Conservation (phyloP, 1,284 basidiomycete species). For the Phellopilus nigrolimitatus region DNA sequence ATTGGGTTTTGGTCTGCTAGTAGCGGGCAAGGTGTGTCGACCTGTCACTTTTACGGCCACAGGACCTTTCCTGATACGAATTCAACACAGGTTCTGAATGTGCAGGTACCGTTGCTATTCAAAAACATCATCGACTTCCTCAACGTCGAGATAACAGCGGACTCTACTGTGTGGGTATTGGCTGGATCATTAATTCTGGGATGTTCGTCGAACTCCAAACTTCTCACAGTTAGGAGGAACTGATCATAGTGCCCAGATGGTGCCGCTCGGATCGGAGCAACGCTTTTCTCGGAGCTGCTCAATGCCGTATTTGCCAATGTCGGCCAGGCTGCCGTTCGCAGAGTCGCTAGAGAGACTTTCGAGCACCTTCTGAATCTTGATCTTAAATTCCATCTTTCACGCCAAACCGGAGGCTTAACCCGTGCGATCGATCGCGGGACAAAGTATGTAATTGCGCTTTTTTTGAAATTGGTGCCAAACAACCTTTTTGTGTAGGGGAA, state of each 20-base stretch:
- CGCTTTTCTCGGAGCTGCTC: slow-evolving; percentile 86
- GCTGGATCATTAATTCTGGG: slow-evolving; percentile 87
- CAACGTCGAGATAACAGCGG: slow-evolving; percentile 77
- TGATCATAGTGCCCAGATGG: slow-evolving; percentile 58
- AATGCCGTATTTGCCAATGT: slow-evolving; percentile 98
- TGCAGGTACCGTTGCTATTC: slow-evolving; percentile 96
- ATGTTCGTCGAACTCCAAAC: slow-evolving; percentile 52
- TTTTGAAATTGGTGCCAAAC: slow-evolving; percentile 9
- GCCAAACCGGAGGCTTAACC: slow-evolving; percentile 95
- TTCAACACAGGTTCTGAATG: slow-evolving; percentile 71
- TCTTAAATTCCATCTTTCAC: slow-evolving; percentile 86
- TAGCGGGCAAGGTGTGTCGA: slow-evolving; percentile 77
- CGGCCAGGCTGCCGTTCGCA: slow-evolving; percentile 89
- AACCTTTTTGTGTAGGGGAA: slow-evolving; percentile 64
- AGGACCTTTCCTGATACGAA: not conserved
- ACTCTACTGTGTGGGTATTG: slow-evolving; percentile 85
- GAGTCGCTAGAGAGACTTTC: slow-evolving; percentile 92
- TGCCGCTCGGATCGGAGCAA: slow-evolving; percentile 83
- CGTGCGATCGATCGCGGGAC: slow-evolving; percentile 96
- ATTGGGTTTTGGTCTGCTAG: slow-evolving; percentile 75
- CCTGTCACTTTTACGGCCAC: not conserved
- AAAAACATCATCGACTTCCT: slow-evolving; percentile 88
- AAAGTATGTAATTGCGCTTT: slow-evolving; percentile 53
- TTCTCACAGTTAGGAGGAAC: not conserved
- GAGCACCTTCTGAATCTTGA: slow-evolving; percentile 89